Conservation (phyloP, 1,284 basidiomycete species). For the Coniferiporia weirii region DNA sequence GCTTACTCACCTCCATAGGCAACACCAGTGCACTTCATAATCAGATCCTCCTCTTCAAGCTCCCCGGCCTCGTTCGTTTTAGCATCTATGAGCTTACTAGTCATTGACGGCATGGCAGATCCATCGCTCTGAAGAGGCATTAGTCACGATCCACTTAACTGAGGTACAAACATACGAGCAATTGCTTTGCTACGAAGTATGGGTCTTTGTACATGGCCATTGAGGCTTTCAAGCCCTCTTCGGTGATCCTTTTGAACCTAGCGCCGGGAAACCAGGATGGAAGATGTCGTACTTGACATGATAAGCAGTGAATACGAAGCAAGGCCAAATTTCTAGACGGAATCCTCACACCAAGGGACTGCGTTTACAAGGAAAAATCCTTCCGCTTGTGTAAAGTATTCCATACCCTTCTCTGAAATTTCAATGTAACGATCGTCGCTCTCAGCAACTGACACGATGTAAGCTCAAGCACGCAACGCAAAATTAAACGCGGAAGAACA, state of each 20-base stretch:
- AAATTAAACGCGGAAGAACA: not conserved
- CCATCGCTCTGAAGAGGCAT: slow-evolving; percentile 1
- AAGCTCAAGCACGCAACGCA: not conserved
- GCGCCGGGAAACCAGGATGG: slow-evolving; percentile 16
- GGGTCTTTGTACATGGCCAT: slow-evolving; percentile 3
- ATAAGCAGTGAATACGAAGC: not conserved
- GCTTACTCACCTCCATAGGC: slow-evolving; percentile 5
- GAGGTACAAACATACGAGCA: not conserved
- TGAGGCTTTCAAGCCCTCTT: not conserved
- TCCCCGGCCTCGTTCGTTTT: not conserved
- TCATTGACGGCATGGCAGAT: slow-evolving; percentile 12
- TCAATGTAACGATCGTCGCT: slow-evolving; percentile 18
- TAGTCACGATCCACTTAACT: not conserved
- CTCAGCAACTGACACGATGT: not conserved
- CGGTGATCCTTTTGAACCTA: not conserved
- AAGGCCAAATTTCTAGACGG: not conserved
- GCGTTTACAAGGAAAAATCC: slow-evolving; percentile 14
- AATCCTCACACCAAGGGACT: not conserved
- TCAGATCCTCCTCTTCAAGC: slow-evolving; percentile 2
- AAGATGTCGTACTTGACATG: slow-evolving; percentile 3
- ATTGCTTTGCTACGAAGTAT: slow-evolving; percentile 5
- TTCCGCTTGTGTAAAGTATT: not conserved
- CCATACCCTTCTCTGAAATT: slow-evolving; percentile 14
- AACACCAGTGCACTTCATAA: not conserved
- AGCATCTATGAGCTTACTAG: slow-evolving; percentile 2